Conservation (phyloP, 192 early-diverging fungal genomes). For the Entomortierella beljakovae region DNA sequence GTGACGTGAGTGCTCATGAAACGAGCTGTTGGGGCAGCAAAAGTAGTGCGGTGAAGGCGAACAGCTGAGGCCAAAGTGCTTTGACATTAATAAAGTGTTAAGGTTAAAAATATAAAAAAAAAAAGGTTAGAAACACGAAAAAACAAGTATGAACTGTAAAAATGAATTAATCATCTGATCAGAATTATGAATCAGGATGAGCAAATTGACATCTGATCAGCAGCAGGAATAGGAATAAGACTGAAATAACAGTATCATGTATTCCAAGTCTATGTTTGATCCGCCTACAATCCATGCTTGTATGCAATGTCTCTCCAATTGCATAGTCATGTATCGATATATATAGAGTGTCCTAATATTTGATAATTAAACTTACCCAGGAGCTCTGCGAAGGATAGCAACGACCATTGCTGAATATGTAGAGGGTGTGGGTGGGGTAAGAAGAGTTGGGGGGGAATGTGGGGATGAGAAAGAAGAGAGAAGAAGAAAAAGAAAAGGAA, state of each 20-base stretch:
- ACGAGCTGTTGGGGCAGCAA: slow-evolving; percentile 26
- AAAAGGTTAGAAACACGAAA: not conserved
- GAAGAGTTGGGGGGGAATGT: not conserved
- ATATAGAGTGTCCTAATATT: not conserved
- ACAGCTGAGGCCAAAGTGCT: slow-evolving; percentile 46
- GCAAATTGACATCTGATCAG: not conserved
- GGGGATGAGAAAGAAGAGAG: too few relatives aligned
- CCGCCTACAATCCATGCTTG: too few relatives aligned
- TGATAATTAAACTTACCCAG: slow-evolving; percentile 14
- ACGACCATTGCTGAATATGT: slow-evolving; percentile 15
- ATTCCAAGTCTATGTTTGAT: too few relatives aligned
- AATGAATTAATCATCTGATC: not conserved
- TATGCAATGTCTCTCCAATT: too few relatives aligned
- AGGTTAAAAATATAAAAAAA: not conserved
- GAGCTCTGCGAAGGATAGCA: slow-evolving; percentile 39
- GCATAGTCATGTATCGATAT: not conserved
- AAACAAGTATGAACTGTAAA: not conserved
- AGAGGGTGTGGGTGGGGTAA: not conserved
- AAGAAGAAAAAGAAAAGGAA: slow-evolving; percentile 12
- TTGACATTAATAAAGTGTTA: not conserved
- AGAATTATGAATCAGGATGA: too few relatives aligned
- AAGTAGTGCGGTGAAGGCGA: slow-evolving; percentile 41
- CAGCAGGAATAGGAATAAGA: not conserved
- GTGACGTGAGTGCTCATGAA: slow-evolving; percentile 60
- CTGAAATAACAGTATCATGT: not conserved